Conservation (phyloP, 306 rosid genomes). For the Prunus armeniaca region DNA sequence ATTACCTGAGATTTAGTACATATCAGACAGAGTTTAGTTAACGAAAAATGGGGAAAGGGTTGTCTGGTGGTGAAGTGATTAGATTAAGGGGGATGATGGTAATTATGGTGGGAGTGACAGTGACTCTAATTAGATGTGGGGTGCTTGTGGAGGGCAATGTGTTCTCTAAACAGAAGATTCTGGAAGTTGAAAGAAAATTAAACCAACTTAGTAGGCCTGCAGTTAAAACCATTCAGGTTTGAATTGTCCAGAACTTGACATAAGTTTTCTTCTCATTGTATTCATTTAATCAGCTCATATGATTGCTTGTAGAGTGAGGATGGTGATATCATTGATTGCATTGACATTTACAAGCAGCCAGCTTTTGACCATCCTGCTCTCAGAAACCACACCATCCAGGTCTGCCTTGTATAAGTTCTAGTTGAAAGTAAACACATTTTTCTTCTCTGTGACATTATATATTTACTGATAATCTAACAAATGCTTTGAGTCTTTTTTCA, state of each 20-base stretch:
- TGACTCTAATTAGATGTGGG: conserved; percentile 16
- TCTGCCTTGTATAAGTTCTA: too few species aligned
- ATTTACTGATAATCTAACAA: too few species aligned
- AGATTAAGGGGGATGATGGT: conserved; percentile 13
- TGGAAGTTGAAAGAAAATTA: conserved; percentile 49
- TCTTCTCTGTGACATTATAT: neutral
- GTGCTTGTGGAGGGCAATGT: conserved; percentile 19
- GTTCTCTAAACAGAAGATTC: conserved; percentile 32
- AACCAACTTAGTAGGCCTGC: conserved; percentile 45
- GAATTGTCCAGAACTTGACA: neutral
- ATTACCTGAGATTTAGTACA: too few species aligned
- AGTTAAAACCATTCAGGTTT: conserved; percentile 51
- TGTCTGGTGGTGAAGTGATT: neutral
- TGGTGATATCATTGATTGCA: conserved; percentile 65
- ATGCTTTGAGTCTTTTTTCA: conserved; percentile 5
- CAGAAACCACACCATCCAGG: conserved; percentile 50
- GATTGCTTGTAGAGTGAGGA: conserved; percentile 53
- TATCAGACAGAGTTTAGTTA: neutral
- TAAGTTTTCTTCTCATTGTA: neutral
- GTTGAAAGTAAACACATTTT: conserved; percentile 1
- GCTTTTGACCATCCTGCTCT: conserved; percentile 60
- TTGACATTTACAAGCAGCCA: conserved; percentile 51
- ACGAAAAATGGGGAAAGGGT: conserved; percentile 16
- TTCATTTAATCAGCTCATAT: neutral
- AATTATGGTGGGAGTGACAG: conserved; percentile 26